phyloP scores from a whole-genome alignment of 495 filamentous ascomycete species.

The Staphylotrichum tortipilum region DNA sequence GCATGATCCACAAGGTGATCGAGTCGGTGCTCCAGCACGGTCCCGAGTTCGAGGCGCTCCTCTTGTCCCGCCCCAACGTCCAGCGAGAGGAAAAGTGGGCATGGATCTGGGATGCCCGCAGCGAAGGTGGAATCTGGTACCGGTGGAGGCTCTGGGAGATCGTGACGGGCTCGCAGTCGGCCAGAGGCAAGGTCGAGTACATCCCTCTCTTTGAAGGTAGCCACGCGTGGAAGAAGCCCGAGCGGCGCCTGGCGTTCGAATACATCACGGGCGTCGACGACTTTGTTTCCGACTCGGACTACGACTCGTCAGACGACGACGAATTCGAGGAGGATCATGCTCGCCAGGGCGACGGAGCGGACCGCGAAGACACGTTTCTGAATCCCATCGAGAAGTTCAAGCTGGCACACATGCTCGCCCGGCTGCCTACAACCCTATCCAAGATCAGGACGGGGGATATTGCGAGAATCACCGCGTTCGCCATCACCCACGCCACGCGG shows the following conservation, averaged over 20 bases:
- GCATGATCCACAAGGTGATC: constrained; percentile 79
- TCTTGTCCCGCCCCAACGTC: constrained; percentile 77
- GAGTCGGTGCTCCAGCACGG: constrained; percentile 71
- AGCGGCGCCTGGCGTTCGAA: constrained; percentile 59
- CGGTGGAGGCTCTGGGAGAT: constrained; percentile 85
- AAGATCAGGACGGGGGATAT: constrained; percentile 79
- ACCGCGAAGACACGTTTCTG: constrained; percentile 64
- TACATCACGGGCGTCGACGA: constrained; percentile 64
- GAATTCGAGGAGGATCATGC: constrained; percentile 68
- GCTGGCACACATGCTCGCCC: constrained; percentile 66
- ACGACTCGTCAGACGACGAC: constrained; percentile 81
- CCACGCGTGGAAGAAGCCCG: constrained; percentile 62
- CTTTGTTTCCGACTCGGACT: constrained; percentile 74
- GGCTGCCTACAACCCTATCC: constrained; percentile 67
- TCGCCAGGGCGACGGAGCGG: constrained; percentile 42
- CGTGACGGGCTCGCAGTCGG: constrained; percentile 46
- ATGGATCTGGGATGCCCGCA: constrained; percentile 86
- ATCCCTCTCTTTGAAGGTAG: constrained; percentile 61
- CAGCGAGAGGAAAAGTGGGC: constrained; percentile 82
- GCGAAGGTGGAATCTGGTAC: constrained; percentile 74
- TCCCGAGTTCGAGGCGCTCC: constrained; percentile 81
- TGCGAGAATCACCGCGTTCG: constrained; percentile 78
- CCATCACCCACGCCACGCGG: constrained; percentile 69
- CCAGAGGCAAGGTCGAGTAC: constrained; percentile 33
- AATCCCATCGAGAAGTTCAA: constrained; percentile 79